Base-by-base conservation (phyloP, 768 basidiomycete genomes). In the Tremella fuciformis region DNA sequence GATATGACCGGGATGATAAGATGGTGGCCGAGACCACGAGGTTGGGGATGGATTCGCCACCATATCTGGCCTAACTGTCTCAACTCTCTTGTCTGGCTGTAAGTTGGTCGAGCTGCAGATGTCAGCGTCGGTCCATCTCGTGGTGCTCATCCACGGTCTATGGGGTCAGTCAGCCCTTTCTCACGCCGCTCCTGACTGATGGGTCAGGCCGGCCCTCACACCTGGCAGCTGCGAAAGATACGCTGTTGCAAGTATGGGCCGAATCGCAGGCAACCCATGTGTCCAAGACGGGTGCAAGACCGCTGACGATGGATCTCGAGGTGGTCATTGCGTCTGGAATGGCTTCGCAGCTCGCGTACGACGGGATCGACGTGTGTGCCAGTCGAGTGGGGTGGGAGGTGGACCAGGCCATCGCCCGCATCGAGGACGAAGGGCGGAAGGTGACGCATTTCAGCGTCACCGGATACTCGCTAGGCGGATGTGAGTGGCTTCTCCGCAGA, bases 301-400 rank as follows among this genome's bases (percentile, higher is more conserved):
- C 29, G 4, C 29, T 34, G 29, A 11, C 29, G 29, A 34, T 11
- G 11, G 29, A 34, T 11, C 29, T 34, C 11, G 29, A 34, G 11
- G 29, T 34, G 29, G 29, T 34, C 29, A 58, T 69, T 50, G 65
- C 70, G 15, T 62, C 63, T 3, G 68, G 68, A 8, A 69, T 72
- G 58, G 58, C 63, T 6, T 62, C 62, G 13, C 50, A 63, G 38
- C 57, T 72, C 54, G 69, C 70, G 13, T 69, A 69, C 50, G 70
- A 72, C 59, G 70, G 70, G 11, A 50, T 72, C 11, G 70, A 72
- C 39, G 61, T 72, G 1, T 67, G 66, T 54, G 67, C 70, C 0
- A 67, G 60, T 55, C 50, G 70, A 25, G 70, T 72, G 11, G 67
- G 63, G 0, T 69, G 48, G 39, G 70, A 72, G 57, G 55, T 66